Percentiles rank a stretch among this genome's conserved stretches.
Evolutionary conservation across 768 basidiomycete genomes (phyloP).

Genomic region (Xerocomus potaroensis): DNA sequence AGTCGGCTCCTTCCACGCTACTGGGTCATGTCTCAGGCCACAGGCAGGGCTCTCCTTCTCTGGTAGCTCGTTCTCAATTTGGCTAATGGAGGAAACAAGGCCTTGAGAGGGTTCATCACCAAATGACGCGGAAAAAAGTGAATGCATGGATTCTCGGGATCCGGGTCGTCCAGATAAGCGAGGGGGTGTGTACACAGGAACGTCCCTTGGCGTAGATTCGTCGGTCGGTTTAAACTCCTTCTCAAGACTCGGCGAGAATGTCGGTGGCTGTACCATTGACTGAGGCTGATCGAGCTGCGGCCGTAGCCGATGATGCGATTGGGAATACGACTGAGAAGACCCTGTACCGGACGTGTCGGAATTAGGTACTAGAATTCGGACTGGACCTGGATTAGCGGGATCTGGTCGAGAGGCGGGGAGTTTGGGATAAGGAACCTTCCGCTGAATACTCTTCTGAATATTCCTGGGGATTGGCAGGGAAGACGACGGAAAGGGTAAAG

Average conservation of each 20-base stretch:
- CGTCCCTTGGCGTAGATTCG: constrained; percentile 18
- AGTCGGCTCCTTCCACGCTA: constrained; percentile 31
- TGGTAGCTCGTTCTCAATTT: neutral
- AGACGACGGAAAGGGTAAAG: constrained; percentile 5
- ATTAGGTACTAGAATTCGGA: constrained; percentile 49
- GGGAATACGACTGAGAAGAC: constrained; percentile 32
- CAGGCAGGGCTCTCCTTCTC: neutral
- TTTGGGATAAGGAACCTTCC: constrained; percentile 46
- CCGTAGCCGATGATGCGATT: constrained; percentile 19
- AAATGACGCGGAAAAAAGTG: constrained; percentile 24
- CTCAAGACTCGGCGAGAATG: constrained; percentile 17
- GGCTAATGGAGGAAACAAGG: neutral
- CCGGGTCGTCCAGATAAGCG: neutral
- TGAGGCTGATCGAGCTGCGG: constrained; percentile 30
- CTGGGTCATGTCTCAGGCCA: constrained; percentile 21
- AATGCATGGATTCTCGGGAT: constrained; percentile 17
- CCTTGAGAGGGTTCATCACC: constrained; percentile 1
- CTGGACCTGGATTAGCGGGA: constrained; percentile 31
- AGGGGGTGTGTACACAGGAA: neutral
- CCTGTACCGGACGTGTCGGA: constrained; percentile 47
- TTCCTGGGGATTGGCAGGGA: constrained; percentile 3
- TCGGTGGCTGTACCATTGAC: constrained; percentile 4
- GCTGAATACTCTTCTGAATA: constrained; percentile 30
- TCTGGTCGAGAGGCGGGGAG: constrained; percentile 31
- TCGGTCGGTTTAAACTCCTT: constrained; percentile 18